Evolutionary conservation across 805 yeast species (phyloP).

Genomic region (Saturnispora gosingensis): DNA sequence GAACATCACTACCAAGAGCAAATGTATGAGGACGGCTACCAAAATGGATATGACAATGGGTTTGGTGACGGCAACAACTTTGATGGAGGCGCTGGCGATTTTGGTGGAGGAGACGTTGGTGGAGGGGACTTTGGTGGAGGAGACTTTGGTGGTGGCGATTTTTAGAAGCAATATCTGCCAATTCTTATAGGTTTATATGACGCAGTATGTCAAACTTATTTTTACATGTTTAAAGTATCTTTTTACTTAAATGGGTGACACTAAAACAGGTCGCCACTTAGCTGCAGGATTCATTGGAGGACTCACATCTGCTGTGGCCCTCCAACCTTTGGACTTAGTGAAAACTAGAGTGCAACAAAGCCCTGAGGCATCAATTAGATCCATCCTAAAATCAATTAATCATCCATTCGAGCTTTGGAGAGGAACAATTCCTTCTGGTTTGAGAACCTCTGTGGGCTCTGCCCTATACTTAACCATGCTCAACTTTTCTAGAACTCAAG

Average conservation of each 20-base stretch:
- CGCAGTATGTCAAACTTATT: not conserved
- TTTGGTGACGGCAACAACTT: constrained; percentile 9
- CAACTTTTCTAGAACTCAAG: constrained; percentile 44
- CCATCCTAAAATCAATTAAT: constrained; percentile 33
- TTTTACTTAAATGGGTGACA: constrained; percentile 3
- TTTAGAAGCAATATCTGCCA: not conserved
- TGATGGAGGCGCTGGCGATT: constrained; percentile 17
- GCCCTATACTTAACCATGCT: constrained; percentile 75
- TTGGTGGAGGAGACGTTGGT: constrained; percentile 5
- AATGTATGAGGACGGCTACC: not conserved
- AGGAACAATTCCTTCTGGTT: constrained; percentile 85
- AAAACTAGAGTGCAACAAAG: constrained; percentile 80
- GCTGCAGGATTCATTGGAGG: constrained; percentile 84
- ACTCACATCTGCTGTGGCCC: constrained; percentile 61
- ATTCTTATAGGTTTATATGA: not conserved
- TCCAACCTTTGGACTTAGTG: constrained; percentile 84
- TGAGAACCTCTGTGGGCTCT: constrained; percentile 85
- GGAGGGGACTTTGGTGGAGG: constrained; percentile 13
- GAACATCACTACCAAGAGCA: constrained; percentile 5
- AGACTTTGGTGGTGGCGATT: constrained; percentile 10
- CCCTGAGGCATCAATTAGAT: constrained; percentile 23
- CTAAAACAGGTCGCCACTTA: constrained; percentile 40
- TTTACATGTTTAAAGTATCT: not conserved
- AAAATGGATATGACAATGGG: not conserved
- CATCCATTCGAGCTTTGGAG: constrained; percentile 64